Base-by-base conservation (phyloP, 306 rosid genomes). In the Spatholobus suberectus region DNA sequence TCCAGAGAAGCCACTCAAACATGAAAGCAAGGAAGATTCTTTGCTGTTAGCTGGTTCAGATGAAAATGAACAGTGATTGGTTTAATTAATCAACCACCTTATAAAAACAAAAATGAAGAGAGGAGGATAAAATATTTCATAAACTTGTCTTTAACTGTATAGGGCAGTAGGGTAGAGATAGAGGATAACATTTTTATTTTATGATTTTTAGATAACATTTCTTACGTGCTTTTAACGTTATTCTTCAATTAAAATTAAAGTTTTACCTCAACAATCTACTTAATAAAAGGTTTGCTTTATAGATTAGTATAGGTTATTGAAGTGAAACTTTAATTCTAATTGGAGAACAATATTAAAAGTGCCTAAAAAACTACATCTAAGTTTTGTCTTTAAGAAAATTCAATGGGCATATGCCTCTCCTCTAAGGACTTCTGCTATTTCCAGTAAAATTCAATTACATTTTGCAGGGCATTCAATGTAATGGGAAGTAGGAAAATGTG, bases 141-240 rank as follows among this genome's bases (percentile, higher is more conserved):
- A 40, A 37, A 57, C 75, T 80, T 67, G 88, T 87, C 89, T 75
- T 65, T 75, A 80, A 85, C 79, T 90, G 91, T 89, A 86, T 74
- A 85, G 88, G 70, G 86, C 78, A 59, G 61, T 41, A 66, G 74
- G 85, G 81, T 61, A 58, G 76, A 83, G 85, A 82, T 75, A 82
- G 81, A 83, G 54, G 58, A 40, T 46, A 78, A 75, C 80, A 73
- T 86, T 77, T 65, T 54, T 49, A 72, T 76, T 77, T 69, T 24
- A 75, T 75, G 32, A 24, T 23, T 77, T 15, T 75, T 51, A 57
- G 74, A 23, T 51, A 41, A 65, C 34, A 55, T 21, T 32, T 20
- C 43, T 62, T 32, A 62, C 23, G 1, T 62, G 21, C 6, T 27
- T 62, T 62, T 62, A 4, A 20, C 13, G 13, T 4, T 32, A 15